Evolutionary conservation across 805 yeast species (phyloP).

Genomic region (Priceomyces melissophilus): DNA sequence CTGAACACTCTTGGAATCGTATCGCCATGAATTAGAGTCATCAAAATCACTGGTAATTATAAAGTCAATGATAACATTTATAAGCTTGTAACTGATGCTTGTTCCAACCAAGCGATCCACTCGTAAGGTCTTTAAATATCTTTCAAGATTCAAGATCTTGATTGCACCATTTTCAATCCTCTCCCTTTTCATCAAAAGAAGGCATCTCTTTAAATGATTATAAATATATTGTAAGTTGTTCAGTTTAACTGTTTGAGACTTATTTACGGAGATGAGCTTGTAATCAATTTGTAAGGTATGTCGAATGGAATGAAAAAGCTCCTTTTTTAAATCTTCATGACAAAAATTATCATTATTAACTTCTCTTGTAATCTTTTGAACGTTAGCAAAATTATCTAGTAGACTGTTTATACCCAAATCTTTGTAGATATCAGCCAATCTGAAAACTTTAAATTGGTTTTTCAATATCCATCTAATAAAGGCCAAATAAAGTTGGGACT

Average conservation of each 20-base stretch:
- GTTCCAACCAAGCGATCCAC: conserved; percentile 9
- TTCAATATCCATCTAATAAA: conserved; percentile 19
- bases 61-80: conserved; percentile 27
- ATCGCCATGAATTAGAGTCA: conserved; percentile 21
- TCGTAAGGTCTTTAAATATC: conserved; percentile 12
- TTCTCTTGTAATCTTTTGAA: conserved; percentile 6
- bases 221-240: conserved; percentile 9
- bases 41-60: conserved; percentile 12
- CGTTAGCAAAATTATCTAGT: conserved; percentile 13
- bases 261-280: conserved; percentile 22
- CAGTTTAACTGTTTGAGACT: conserved; percentile 20
- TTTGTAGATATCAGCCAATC: conserved; percentile 19
- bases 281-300: conserved; percentile 20
- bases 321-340: conserved; percentile 6
- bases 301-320: conserved; percentile 24
- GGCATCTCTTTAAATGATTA: conserved; percentile 10
- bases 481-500: conserved; percentile 21
- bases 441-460: conserved; percentile 12
- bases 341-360: conserved; percentile 2
- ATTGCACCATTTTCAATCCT: conserved; percentile 3
- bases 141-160: conserved; percentile 11
- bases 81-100: conserved; percentile 12
- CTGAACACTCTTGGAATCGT: conserved; percentile 13
- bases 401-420: conserved; percentile 13
- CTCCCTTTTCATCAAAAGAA: conserved; percentile 4